Base-by-base conservation (phyloP, 208 protist genomes). In the Wallacemonas sp. region DNA sequence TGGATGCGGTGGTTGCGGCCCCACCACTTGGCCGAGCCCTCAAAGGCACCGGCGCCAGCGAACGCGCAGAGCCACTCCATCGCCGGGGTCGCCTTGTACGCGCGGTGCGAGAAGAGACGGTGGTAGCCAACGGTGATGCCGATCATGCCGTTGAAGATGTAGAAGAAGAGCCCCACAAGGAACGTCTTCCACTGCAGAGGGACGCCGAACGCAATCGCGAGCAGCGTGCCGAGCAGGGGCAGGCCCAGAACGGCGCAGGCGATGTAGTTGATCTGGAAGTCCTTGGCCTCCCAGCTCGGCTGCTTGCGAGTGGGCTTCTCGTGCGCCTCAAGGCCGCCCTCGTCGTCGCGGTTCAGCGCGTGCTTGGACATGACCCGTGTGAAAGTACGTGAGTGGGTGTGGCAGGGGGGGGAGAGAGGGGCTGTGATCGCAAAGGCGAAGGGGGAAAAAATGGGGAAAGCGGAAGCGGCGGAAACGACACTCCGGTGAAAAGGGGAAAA, bases 111-210 rank as follows among this genome's bases (percentile, higher is more conserved):
- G 66, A 94, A 96, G 62, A 97, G 75, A 32, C 93, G 81, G 68
- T 97, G 93, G 69, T 91, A 94, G 24, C 93, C 93, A 21, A 87
- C 71, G 1, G 93, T 97, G 64, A 97, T 92, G 50, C 93, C 92
- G 44, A 93, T 68, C 64, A 95, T 79, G 50, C 89, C 92, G 52
- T 88, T 90, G 68, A 93, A 89, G 24, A 91, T 68, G 61, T 92
- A 93, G 50, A 87, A 89, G 41, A 93, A 29, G 33, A 85, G 38
- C 9, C 44, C 81, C 21, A 92, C 71, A 6, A 78, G 30, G 26
- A 93, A 79, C 30, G 87, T 96, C 29, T 90, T 92, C 67, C 69
- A 76, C 59, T 90, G 78, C 29, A 91, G 68, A 24, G 79, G 76
- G 22, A 94, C 68, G 30, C 85, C 88, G 30, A 74, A 63, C 21